Evolutionary conservation across 352 stramenopile genomes (phyloP).

Genomic region (Pythium periplocum): DNA sequence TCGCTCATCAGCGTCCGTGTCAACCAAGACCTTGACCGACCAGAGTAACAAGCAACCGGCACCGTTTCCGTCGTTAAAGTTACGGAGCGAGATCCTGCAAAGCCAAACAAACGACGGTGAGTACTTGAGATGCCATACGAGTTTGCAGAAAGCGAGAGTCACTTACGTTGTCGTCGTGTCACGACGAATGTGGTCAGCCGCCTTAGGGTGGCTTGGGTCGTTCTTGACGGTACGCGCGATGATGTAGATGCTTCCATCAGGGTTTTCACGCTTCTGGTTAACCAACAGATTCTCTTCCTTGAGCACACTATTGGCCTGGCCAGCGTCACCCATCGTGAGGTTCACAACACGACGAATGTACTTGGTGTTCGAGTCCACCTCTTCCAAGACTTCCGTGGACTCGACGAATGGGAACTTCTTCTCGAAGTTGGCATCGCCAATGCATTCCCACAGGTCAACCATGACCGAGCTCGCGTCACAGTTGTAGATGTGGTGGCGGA

Average conservation of each 20-base stretch:
- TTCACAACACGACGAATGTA: conserved; percentile 80
- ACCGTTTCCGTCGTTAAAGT: conserved; percentile 71
- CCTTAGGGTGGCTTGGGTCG: conserved; percentile 69
- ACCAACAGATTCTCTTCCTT: conserved; percentile 78
- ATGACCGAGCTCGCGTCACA: conserved; percentile 61
- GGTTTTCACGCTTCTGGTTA: conserved; percentile 76
- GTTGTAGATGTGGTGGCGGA: conserved; percentile 80
- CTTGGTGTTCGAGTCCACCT: conserved; percentile 71
- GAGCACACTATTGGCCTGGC: conserved; percentile 66
- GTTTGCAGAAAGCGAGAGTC: no score
- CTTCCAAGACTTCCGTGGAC: conserved; percentile 61
- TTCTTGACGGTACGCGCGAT: conserved; percentile 58
- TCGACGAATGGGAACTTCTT: conserved; percentile 84
- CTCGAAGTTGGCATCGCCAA: conserved; percentile 68
- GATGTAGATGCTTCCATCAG: conserved; percentile 66
- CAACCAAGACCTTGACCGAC: conserved; percentile 79
- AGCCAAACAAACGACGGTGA: background rate
- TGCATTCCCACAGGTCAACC: conserved; percentile 74
- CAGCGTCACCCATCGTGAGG: conserved; percentile 68
- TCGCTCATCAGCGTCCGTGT: conserved; percentile 69
- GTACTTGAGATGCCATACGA: no score
- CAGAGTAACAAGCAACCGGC: conserved; percentile 70
- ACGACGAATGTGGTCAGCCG: conserved; percentile 58
- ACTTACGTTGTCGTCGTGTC: conserved; percentile 78
- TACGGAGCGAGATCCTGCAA: conserved; percentile 65